Evolutionary conservation across 768 basidiomycete genomes (phyloP).

Genomic region (Xanthoconium purpureum): DNA sequence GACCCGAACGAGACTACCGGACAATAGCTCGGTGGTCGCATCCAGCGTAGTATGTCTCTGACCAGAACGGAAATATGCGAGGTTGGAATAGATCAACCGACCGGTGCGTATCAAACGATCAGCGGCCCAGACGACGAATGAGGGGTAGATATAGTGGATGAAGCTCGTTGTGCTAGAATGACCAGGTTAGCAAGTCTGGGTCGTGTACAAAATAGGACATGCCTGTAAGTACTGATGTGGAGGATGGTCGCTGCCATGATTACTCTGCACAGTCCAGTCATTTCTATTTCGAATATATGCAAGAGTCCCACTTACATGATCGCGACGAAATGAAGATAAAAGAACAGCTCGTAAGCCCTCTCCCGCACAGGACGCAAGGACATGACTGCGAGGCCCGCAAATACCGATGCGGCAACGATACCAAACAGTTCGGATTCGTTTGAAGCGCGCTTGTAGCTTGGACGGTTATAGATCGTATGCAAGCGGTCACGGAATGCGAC

Average conservation of each 20-base stretch:
- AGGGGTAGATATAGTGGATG: constrained; percentile 44
- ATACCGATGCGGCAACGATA: constrained; percentile 34
- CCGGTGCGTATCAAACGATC: constrained; percentile 46
- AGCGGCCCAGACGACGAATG: constrained; percentile 51
- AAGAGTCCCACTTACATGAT: constrained; percentile 31
- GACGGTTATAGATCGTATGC: background rate
- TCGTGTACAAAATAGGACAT: constrained; percentile 27
- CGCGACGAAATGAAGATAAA: constrained; percentile 43
- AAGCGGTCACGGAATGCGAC: background rate
- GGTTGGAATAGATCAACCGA: constrained; percentile 43
- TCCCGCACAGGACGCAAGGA: constrained; percentile 50
- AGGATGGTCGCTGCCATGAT: constrained; percentile 38
- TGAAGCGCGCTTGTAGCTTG: constrained; percentile 6
- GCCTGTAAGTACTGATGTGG: constrained; percentile 35
- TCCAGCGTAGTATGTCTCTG: constrained; percentile 25
- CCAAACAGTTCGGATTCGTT: constrained; percentile 27
- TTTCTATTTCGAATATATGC: constrained; percentile 28
- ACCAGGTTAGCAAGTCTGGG: background rate
- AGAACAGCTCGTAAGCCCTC: constrained; percentile 50
- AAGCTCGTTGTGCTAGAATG: constrained; percentile 16
- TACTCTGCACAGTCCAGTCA: constrained; percentile 30
- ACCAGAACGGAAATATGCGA: constrained; percentile 32
- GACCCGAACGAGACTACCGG: constrained; percentile 44
- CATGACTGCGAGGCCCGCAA: constrained; percentile 40
- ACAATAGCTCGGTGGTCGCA: constrained; percentile 40